A percentile compares a stretch with the other conserved stretches of the same genome.
Evolutionary conservation across 2,329 filamentous ascomycete species (phyloP).

Genomic region (Aspergillus vadensis): DNA sequence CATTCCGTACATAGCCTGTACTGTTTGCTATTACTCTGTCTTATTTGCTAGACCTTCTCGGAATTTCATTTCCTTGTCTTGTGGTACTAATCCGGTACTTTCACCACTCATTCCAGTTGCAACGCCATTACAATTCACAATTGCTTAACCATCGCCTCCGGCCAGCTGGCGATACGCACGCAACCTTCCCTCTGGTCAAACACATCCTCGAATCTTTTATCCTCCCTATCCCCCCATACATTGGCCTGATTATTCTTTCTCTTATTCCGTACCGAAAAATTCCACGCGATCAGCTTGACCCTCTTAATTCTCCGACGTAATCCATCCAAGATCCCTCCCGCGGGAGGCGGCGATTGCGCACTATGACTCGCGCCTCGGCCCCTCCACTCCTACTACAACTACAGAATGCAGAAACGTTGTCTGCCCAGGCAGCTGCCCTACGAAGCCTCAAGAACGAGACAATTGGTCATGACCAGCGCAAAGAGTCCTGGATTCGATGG

Average conservation of each 20-base stretch:
- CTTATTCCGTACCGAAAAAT: background rate
- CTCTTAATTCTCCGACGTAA: slow-evolving; percentile 2
- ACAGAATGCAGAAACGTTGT: slow-evolving; percentile 52
- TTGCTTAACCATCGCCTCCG: background rate
- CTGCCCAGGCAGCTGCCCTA: slow-evolving; percentile 57
- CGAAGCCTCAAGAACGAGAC: slow-evolving; percentile 83
- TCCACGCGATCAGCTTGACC: background rate
- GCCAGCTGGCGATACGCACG: background rate
- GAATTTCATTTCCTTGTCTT: background rate
- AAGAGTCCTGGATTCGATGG: slow-evolving; percentile 72
- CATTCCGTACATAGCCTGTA: background rate
- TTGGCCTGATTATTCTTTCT: background rate
- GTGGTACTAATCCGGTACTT: background rate
- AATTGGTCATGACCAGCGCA: slow-evolving; percentile 83
- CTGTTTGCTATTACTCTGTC: background rate
- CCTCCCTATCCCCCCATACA: background rate
- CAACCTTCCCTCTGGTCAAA: background rate
- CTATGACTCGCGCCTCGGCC: slow-evolving; percentile 58
- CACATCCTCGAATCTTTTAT: background rate
- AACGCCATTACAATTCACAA: background rate
- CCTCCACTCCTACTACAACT: slow-evolving; percentile 61
- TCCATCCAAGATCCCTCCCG: slow-evolving; percentile 17
- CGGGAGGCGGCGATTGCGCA: slow-evolving; percentile 37
- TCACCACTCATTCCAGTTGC: background rate
- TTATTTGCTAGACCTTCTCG: background rate